A percentile compares a stretch with the other conserved stretches of the same genome.
Evolutionary conservation across 495 filamentous ascomycete species (phyloP).

Genomic region (Hypoxylon trugodes): DNA sequence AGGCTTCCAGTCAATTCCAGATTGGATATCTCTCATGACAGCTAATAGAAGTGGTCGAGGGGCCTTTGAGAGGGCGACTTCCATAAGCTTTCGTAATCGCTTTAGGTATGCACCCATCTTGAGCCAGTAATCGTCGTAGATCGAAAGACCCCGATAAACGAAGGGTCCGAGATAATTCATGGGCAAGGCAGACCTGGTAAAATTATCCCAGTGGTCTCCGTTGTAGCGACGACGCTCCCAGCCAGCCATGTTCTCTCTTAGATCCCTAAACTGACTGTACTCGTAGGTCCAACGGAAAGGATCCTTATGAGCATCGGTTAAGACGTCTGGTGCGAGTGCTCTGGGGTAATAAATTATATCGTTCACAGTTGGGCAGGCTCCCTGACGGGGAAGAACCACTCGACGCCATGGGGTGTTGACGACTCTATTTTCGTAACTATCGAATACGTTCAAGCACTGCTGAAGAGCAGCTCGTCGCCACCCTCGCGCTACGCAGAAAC

Average conservation of each 20-base stretch:
- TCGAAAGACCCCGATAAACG: slow-evolving; percentile 28
- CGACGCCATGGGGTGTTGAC: slow-evolving; percentile 41
- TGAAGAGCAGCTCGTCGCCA: slow-evolving; percentile 53
- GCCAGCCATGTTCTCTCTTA: slow-evolving; percentile 23
- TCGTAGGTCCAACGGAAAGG: slow-evolving; percentile 39
- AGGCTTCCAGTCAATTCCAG: slow-evolving; percentile 24
- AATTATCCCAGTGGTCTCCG: slow-evolving; percentile 19
- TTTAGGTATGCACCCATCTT: slow-evolving; percentile 36
- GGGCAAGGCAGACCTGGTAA: slow-evolving; percentile 33
- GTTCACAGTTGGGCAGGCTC: slow-evolving; percentile 20
- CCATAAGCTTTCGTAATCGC: slow-evolving; percentile 19
- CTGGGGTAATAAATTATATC: slow-evolving; percentile 35
- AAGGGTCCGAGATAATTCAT: slow-evolving; percentile 34
- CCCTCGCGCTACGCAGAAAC: slow-evolving; percentile 42
- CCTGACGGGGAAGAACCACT: slow-evolving; percentile 43
- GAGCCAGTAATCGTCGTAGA: slow-evolving; percentile 43
- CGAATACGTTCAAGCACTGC: slow-evolving; percentile 44
- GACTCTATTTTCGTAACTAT: slow-evolving; percentile 31
- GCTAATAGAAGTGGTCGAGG: slow-evolving; percentile 39
- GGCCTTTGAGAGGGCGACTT: slow-evolving; percentile 25
- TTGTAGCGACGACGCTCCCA: slow-evolving; percentile 40
- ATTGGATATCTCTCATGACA: slow-evolving; percentile 42
- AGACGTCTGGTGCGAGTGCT: slow-evolving; percentile 10
- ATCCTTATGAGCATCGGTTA: slow-evolving; percentile 25
- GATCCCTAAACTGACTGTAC: slow-evolving; percentile 23